Evolutionary conservation across 176 grass and related monocot species (phyloP), one percentile per base, ranked within the genome.

Genomic region (Triticum aestivum): DNA sequence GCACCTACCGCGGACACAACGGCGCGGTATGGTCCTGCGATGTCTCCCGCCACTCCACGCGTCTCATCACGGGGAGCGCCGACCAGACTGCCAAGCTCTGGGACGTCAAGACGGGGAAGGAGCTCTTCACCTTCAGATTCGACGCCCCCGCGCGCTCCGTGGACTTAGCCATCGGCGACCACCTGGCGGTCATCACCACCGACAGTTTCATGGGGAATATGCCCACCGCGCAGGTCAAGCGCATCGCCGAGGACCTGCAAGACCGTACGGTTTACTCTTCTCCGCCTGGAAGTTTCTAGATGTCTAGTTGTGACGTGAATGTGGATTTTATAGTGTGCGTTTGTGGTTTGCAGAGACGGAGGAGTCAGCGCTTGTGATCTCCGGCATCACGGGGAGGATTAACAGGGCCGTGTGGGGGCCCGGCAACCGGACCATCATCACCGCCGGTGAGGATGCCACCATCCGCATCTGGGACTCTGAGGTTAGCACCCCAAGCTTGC

Each of bases 1-100:
- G 97, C 8, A 98, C 94, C 61, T 98, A 92, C 82, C 97, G 96
- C n/a, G 93, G 96, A 51, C 96, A 98, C 84, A 96, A 98, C 70
- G 96, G 96, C 59, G 96, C 93, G 18, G 96, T 98, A 4, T 96
- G 96, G 94, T 91, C 90, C 69, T 98, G 94, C 87, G 94, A 94
- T 65, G 90, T 92, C 34, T 98, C 97, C 71, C 88, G 92, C 91
- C 93, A 98, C 77, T 98, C 97, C 15, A 81, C 80, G 13, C 91
- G 69, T 56, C 90, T 98, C 44, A 69, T 98, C 51, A 98, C 97
- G 0, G 94, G 75, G 5, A 94, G 91, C 88, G 94, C 97, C 14
- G 94, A 96, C 61, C 91, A 94, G 88, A 94, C 88, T 5, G 92
- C 88, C 54, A 98, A 96, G 59, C 86, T 98, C 68, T 98, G 97